These are phyloP conservation scores for Nannochloropsis oceanica DNA, from an alignment of 108 stramenopile genomes.

Conservation along the genomic window DNA sequence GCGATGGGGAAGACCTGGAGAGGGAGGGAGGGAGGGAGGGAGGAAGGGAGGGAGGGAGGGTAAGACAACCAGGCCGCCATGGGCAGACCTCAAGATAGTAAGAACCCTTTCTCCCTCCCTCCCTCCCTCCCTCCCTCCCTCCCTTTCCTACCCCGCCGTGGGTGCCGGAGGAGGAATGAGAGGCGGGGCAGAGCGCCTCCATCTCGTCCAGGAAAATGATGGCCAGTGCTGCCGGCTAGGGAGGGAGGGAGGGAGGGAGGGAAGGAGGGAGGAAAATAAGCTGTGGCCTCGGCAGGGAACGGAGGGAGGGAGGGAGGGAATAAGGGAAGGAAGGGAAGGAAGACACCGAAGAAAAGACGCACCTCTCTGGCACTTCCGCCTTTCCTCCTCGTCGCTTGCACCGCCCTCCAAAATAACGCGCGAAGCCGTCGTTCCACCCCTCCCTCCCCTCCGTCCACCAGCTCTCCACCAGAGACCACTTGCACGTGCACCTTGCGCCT, in stretches of 20 bases:
- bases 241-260: not conserved
- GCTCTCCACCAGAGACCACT: not conserved
- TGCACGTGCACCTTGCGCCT: not conserved
- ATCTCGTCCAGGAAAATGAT: constrained; percentile 20
- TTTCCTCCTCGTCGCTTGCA: not conserved
- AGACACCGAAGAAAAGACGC: too few relatives aligned
- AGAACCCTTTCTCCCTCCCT: not conserved
- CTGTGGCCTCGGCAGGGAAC: too few relatives aligned
- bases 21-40: not conserved
- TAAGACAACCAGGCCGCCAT: too few relatives aligned
- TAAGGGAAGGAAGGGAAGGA: too few relatives aligned
- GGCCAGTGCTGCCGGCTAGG: not conserved
- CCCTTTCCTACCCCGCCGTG: not conserved
- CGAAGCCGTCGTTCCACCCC: not conserved
- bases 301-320: too few relatives aligned
- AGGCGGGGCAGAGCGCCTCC: constrained; percentile 7
- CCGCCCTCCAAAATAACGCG: not conserved
- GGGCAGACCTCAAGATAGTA: too few relatives aligned
- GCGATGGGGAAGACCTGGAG: not conserved
- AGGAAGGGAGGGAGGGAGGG: not conserved
- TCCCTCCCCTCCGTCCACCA: not conserved
- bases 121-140: constrained; percentile 1
- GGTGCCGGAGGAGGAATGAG: not conserved
- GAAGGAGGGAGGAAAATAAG: too few relatives aligned
- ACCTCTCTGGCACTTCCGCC: not conserved